Conservation (phyloP, 2,329 filamentous ascomycete genomes). For the Dichotomopilus funicola region DNA sequence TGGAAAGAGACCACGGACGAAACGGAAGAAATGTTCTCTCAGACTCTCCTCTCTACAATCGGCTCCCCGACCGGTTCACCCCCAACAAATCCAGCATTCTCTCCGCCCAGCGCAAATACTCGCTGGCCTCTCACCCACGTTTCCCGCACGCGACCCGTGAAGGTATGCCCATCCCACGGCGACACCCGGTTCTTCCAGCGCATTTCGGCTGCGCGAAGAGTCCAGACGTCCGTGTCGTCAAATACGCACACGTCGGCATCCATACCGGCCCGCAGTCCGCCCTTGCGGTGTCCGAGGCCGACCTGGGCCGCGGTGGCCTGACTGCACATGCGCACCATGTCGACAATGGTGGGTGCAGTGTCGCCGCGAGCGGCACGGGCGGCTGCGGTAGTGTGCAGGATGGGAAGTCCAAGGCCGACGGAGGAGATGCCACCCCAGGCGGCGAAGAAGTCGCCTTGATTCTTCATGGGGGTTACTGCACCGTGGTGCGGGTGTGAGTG, state of each 20-base stretch:
- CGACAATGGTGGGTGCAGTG: slow-evolving; percentile 50
- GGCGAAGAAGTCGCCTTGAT: slow-evolving; percentile 78
- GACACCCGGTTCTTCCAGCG: slow-evolving; percentile 90
- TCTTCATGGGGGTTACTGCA: slow-evolving; percentile 6
- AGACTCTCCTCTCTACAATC: slow-evolving; percentile 54
- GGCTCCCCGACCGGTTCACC: slow-evolving; percentile 43
- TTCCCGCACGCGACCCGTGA: slow-evolving; percentile 72
- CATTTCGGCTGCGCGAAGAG: slow-evolving; percentile 71
- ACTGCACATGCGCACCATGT: slow-evolving; percentile 81
- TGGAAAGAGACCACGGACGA: neutral
- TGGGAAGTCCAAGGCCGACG: slow-evolving; percentile 85
- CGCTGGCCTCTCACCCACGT: slow-evolving; percentile 76
- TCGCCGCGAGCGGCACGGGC: slow-evolving; percentile 47
- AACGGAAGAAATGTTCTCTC: slow-evolving; percentile 22
- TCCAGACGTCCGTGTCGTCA: slow-evolving; percentile 74
- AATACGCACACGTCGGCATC: slow-evolving; percentile 92
- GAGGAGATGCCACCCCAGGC: slow-evolving; percentile 96
- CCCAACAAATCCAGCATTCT: slow-evolving; percentile 44
- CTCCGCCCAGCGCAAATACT: slow-evolving; percentile 63
- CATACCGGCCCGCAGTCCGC: slow-evolving; percentile 71
- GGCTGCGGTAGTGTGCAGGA: slow-evolving; percentile 73
- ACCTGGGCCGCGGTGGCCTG: slow-evolving; percentile 84
- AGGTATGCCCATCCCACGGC: slow-evolving; percentile 75
- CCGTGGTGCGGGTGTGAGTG: neutral
- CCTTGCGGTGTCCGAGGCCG: slow-evolving; percentile 73